A percentile compares a stretch with the other conserved stretches of the same genome.
Evolutionary conservation across 106 monocot species (phyloP).

Genomic region (Acorus calamus): DNA sequence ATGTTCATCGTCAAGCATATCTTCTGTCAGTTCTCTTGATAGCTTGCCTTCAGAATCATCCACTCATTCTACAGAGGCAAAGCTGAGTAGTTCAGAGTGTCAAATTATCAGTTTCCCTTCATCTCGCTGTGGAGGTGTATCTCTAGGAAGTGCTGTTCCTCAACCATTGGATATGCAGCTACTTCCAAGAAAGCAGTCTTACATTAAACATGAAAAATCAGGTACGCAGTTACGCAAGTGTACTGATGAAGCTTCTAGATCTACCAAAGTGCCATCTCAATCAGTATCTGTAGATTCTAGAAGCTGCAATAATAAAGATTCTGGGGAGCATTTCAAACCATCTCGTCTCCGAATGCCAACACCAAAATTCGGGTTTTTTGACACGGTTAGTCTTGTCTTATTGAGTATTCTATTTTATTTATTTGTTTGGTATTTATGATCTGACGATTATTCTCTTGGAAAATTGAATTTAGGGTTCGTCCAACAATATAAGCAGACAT

Average conservation of each 20-base stretch:
- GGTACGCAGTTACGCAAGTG: too few species aligned
- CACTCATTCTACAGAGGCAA: slow-evolving; percentile 11
- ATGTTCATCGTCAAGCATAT: slow-evolving; percentile 10
- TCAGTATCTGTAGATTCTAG: too few species aligned
- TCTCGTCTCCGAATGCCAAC: slow-evolving; percentile 8
- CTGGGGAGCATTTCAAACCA: background rate
- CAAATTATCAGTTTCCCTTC: slow-evolving; percentile 6
- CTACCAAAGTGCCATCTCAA: too few species aligned
- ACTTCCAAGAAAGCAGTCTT: too few species aligned
- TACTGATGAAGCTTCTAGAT: background rate
- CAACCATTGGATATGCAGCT: slow-evolving; percentile 1
- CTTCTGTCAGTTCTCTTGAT: slow-evolving; percentile 40
- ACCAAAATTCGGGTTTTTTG: slow-evolving; percentile 14
- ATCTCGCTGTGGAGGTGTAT: background rate
- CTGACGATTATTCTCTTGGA: background rate
- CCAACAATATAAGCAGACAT: background rate
- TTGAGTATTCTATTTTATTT: background rate
- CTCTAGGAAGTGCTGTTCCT: background rate
- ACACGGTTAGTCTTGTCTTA: slow-evolving; percentile 1
- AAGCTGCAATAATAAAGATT: too few species aligned
- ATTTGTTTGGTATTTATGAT: background rate
- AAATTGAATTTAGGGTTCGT: background rate
- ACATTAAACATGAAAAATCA: too few species aligned
- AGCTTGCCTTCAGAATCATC: slow-evolving; percentile 27
- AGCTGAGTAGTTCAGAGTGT: slow-evolving; percentile 7